These are phyloP conservation scores for Rhodotorula mucilaginosa DNA, from an alignment of 1,284 basidiomycete genomes.

Conservation along the genomic window DNA sequence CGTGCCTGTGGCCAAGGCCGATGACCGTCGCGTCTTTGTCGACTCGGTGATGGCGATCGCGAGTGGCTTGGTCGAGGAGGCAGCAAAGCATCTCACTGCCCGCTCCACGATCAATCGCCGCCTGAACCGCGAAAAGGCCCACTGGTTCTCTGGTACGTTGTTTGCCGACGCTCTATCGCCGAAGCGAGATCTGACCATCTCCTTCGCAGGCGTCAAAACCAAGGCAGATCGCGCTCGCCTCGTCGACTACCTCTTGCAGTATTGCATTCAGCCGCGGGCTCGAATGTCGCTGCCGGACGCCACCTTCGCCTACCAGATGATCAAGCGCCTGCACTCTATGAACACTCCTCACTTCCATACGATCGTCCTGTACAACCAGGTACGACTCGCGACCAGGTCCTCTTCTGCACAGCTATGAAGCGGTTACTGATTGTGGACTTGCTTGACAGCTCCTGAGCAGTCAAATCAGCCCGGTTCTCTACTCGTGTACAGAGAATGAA, in stretches of 20 bases:
- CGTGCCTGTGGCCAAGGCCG: conserved; percentile 7
- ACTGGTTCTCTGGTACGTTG: conserved; percentile 66
- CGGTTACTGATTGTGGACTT: not conserved
- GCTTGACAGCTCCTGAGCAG: conserved; percentile 59
- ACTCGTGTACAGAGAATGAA: conserved; percentile 92
- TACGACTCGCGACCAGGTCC: conserved; percentile 46
- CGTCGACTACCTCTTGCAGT: conserved; percentile 69
- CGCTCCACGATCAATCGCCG: conserved; percentile 13
- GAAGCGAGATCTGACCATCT: not conserved
- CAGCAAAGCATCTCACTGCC: conserved; percentile 42
- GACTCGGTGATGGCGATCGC: conserved; percentile 41
- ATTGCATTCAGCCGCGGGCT: conserved; percentile 89
- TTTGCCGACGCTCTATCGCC: not conserved
- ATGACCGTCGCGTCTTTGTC: conserved; percentile 34
- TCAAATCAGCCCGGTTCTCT: conserved; percentile 67
- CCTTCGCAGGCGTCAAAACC: conserved; percentile 4
- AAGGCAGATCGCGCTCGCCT: conserved; percentile 52
- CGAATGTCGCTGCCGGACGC: conserved; percentile 94
- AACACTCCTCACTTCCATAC: conserved; percentile 86
- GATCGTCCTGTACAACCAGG: conserved; percentile 79
- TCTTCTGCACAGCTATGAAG: not conserved
- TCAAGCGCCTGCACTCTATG: conserved; percentile 78
- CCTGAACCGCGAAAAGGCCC: conserved; percentile 62
- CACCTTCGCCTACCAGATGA: conserved; percentile 86
- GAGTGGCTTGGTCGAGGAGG: conserved; percentile 44